Evolutionary conservation across 192 early-diverging fungal genomes (phyloP).

Genomic region (Coemansia sp.): DNA sequence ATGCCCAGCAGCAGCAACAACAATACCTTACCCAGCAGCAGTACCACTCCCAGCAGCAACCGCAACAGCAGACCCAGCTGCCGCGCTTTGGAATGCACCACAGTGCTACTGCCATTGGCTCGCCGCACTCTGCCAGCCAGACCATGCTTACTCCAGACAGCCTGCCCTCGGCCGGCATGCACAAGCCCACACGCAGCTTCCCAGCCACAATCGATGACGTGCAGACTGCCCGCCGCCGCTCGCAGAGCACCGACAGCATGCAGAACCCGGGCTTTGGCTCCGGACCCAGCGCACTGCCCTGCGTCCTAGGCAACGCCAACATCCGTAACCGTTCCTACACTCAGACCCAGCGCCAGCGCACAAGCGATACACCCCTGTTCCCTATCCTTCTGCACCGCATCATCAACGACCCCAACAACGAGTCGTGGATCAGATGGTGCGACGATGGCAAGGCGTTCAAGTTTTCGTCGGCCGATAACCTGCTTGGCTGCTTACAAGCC

Average conservation of each 20-base stretch:
- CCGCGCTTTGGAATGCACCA: conserved; percentile 10
- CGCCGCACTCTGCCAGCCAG: conserved; percentile 10
- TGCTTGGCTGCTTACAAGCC: conserved; percentile 31
- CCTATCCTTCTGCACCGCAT: conserved; percentile 47
- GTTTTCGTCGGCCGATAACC: conserved; percentile 45
- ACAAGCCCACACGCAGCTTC: conserved; percentile 37
- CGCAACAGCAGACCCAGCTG: conserved; percentile 1
- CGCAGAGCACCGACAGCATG: conserved; percentile 43
- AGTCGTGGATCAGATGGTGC: conserved; percentile 48
- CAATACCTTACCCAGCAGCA: conserved; percentile 1
- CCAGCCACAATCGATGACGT: conserved; percentile 36
- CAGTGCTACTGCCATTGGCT: conserved; percentile 7
- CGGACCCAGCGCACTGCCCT: conserved; percentile 21
- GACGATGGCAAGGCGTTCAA: conserved; percentile 49
- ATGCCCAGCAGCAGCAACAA: not conserved
- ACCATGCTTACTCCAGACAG: conserved; percentile 29
- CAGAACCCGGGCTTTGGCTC: conserved; percentile 5
- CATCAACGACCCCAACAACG: conserved; percentile 41
- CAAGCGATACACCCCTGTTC: conserved; percentile 50
- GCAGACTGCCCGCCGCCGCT: conserved; percentile 29
- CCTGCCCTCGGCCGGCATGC: conserved; percentile 11
- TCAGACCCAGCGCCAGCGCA: conserved; percentile 41
- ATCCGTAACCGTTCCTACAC: conserved; percentile 47
- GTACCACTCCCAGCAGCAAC: conserved; percentile 8
- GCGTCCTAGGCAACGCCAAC: conserved; percentile 43